Evolutionary conservation across 108 stramenopile genomes (phyloP).

Genomic region (Fragilariopsis cylindrus): DNA sequence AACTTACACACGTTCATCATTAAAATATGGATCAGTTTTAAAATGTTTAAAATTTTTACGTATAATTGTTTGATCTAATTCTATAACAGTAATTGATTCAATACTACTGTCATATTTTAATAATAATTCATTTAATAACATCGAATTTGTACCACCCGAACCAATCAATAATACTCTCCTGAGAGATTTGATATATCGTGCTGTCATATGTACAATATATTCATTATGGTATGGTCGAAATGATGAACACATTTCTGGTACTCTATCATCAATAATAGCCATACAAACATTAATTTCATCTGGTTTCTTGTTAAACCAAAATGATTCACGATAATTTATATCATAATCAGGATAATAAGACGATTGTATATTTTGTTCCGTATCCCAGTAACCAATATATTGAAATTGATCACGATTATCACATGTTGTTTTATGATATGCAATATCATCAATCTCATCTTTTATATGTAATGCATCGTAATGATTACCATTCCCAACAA

Average conservation of each 20-base stretch:
- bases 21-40: conserved; percentile 71
- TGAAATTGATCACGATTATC: not conserved
- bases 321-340: not conserved
- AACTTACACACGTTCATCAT: conserved; percentile 67
- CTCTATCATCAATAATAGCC: conserved; percentile 25
- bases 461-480: conserved; percentile 7
- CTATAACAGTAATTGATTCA: conserved; percentile 62
- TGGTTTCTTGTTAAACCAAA: not conserved
- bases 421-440: conserved; percentile 10
- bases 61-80: conserved; percentile 72
- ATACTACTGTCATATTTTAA: conserved; percentile 51
- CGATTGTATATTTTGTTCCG: not conserved
- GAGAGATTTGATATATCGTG: conserved; percentile 28
- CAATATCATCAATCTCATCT: conserved; percentile 14
- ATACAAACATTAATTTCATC: conserved; percentile 43
- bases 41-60: conserved; percentile 71
- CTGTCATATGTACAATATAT: conserved; percentile 42
- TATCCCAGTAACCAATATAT: not conserved
- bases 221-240: conserved; percentile 61
- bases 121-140: conserved; percentile 76
- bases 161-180: conserved; percentile 73
- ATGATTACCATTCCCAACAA: not conserved
- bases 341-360: no score
- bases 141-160: conserved; percentile 65
- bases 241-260: conserved; percentile 52